These are phyloP conservation scores for Candida ponderosae DNA, from an alignment of 805 yeast genomes.

Conservation along the genomic window DNA sequence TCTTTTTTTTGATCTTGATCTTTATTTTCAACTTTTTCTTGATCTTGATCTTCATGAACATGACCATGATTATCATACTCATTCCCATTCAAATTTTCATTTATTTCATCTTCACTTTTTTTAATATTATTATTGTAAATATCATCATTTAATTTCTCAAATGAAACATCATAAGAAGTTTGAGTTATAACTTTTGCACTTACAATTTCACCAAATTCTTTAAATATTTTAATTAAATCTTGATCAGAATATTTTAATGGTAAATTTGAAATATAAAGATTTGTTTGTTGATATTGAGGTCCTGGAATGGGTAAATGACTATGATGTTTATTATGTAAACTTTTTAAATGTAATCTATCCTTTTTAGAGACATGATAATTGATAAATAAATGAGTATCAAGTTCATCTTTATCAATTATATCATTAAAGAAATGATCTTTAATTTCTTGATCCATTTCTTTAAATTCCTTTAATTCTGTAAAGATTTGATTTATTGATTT, in stretches of 20 bases:
- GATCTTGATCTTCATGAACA: too few species aligned
- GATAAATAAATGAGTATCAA: conserved; percentile 25
- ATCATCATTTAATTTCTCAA: too few species aligned
- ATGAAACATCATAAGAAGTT: neutral
- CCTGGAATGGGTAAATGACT: conserved; percentile 32
- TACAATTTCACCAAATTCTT: conserved; percentile 39
- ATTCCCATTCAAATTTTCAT: too few species aligned
- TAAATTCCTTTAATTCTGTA: conserved; percentile 1
- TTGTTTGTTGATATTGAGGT: conserved; percentile 52
- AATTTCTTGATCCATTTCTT: neutral
- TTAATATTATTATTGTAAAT: too few species aligned
- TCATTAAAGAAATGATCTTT: conserved; percentile 1
- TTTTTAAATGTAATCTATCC: conserved; percentile 31
- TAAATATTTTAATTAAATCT: conserved; percentile 33
- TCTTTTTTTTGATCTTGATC: too few species aligned
- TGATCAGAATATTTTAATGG: conserved; percentile 44
- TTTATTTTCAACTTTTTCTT: too few species aligned
- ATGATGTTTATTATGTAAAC: neutral
- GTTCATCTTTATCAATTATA: neutral
- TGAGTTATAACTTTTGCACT: conserved; percentile 45
- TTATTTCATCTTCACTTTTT: neutral
- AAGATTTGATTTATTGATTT: conserved; percentile 23
- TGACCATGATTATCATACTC: too few species aligned
- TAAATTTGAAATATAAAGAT: conserved; percentile 59
- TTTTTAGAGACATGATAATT: conserved; percentile 56